A percentile compares a stretch with the other conserved stretches of the same genome.
These are phyloP conservation scores for Monosporascus sp. DNA, from an alignment of 2,329 filamentous ascomycete species.

Conservation along the genomic window DNA sequence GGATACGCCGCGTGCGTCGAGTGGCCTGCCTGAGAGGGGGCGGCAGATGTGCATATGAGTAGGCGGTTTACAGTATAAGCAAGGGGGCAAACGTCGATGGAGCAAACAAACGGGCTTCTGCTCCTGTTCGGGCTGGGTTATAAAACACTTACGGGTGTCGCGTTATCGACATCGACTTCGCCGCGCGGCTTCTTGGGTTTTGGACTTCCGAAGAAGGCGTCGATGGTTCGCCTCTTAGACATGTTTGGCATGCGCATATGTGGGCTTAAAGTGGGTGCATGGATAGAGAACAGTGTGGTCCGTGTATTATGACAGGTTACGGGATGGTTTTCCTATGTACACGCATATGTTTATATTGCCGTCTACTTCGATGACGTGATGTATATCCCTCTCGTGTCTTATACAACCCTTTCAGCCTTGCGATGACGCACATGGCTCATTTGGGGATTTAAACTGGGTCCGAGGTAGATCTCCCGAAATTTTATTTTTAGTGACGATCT, in stretches of 20 bases:
- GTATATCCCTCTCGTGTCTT: not conserved
- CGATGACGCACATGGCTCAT: not conserved
- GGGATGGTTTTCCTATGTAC: not conserved
- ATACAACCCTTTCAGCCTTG: not conserved
- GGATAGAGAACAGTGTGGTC: not conserved
- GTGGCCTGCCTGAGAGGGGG: constrained; percentile 15
- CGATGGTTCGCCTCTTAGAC: constrained; percentile 58
- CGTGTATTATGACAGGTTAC: not conserved
- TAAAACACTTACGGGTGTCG: not conserved
- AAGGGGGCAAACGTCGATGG: too few species aligned
- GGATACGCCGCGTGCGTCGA: constrained; percentile 45
- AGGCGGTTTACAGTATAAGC: too few species aligned
- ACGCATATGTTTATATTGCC: not conserved
- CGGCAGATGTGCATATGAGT: not conserved
- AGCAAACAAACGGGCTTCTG: too few species aligned
- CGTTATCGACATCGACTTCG: constrained; percentile 26
- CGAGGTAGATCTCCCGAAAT: not conserved
- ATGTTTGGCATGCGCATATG: constrained; percentile 13
- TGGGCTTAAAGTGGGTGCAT: too few species aligned
- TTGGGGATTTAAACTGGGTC: not conserved
- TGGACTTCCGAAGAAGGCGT: constrained; percentile 59
- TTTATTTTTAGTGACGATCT: not conserved
- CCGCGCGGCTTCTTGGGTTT: constrained; percentile 34
- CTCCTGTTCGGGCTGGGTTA: too few species aligned
- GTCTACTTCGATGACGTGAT: not conserved